Percentiles rank a stretch among this genome's conserved stretches.
Conservation (phyloP, 1,284 basidiomycete species). For the Bothia castanella region DNA sequence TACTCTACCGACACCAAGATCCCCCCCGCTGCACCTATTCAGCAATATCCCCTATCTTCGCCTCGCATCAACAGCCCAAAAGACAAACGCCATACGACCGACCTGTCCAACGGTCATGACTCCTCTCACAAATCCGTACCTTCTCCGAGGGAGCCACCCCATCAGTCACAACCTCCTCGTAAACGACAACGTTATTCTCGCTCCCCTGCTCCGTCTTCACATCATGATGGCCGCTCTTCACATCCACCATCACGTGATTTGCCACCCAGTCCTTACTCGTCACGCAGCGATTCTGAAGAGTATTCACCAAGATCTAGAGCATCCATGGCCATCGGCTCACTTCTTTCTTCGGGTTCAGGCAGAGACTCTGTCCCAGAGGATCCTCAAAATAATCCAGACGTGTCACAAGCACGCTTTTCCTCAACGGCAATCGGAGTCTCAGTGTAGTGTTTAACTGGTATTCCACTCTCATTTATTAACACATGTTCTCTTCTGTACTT, state of each 20-base stretch:
- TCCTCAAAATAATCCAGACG: conserved; percentile 22
- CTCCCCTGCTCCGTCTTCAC: conserved; percentile 30
- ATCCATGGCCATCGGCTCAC: conserved; percentile 34
- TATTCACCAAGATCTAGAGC: conserved; percentile 35
- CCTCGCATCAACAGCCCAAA: conserved; percentile 17
- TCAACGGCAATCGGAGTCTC: conserved; percentile 23
- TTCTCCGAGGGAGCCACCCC: conserved; percentile 23
- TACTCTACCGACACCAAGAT: conserved; percentile 39
- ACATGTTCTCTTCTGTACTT: conserved; percentile 25
- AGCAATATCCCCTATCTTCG: conserved; percentile 24
- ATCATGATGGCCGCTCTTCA: conserved; percentile 24
- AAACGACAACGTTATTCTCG: conserved; percentile 49
- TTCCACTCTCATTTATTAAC: conserved; percentile 20
- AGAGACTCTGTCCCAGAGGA: conserved; percentile 29
- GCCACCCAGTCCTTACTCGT: conserved; percentile 35
- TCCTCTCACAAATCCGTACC: conserved; percentile 10
- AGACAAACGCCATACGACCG: conserved; percentile 17
- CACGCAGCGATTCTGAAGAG: conserved; percentile 35
- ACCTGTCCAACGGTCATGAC: conserved; percentile 18
- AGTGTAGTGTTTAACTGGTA: conserved; percentile 12
- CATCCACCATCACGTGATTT: conserved; percentile 33
- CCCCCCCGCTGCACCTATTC: conserved; percentile 13
- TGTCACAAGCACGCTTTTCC: conserved; percentile 23
- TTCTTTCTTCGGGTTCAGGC: conserved; percentile 29
- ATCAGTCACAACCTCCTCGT: conserved; percentile 26